phyloP scores from a whole-genome alignment of 306 rosid species.

The Begonia peltatifolia region DNA sequence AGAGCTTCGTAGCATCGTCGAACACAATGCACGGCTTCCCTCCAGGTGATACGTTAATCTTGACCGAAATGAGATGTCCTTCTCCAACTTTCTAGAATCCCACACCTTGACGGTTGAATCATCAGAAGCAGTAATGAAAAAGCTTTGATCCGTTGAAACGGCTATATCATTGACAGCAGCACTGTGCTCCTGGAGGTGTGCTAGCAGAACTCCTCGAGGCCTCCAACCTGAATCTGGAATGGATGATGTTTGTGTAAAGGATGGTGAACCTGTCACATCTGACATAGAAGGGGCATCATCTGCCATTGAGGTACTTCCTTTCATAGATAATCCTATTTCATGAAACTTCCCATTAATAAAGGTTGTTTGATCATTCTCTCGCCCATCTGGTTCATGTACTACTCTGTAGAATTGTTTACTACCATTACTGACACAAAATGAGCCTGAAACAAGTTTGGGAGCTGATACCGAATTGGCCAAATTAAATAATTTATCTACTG shows the following conservation, averaged over 20 bases:
- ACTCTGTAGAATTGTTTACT: constrained; percentile 92
- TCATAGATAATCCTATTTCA: constrained; percentile 47
- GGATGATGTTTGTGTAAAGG: constrained; percentile 48
- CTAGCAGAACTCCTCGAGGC: constrained; percentile 93
- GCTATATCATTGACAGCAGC: constrained; percentile 87
- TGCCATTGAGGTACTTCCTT: constrained; percentile 34
- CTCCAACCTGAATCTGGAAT: constrained; percentile 91
- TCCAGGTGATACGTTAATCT: constrained; percentile 87
- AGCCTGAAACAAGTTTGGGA: constrained; percentile 85
- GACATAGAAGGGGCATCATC: constrained; percentile 51
- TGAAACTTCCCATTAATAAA: constrained; percentile 46
- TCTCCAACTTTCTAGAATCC: constrained; percentile 89
- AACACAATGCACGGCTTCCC: constrained; percentile 84
- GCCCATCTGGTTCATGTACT: constrained; percentile 93
- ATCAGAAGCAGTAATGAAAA: constrained; percentile 88
- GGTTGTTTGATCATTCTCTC: constrained; percentile 61
- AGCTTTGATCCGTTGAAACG: constrained; percentile 78
- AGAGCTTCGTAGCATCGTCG: constrained; percentile 72
- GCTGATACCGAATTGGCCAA: constrained; percentile 85
- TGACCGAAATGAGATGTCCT: constrained; percentile 95
- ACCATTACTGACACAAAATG: constrained; percentile 61
- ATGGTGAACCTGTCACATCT: constrained; percentile 50
- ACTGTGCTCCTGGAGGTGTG: constrained; percentile 95
- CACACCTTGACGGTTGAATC: constrained; percentile 94
- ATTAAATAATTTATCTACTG: constrained; percentile 69